phyloP scores from a whole-genome alignment of 1,284 basidiomycete genomes.

The Sanguinoderma infundibulare region DNA sequence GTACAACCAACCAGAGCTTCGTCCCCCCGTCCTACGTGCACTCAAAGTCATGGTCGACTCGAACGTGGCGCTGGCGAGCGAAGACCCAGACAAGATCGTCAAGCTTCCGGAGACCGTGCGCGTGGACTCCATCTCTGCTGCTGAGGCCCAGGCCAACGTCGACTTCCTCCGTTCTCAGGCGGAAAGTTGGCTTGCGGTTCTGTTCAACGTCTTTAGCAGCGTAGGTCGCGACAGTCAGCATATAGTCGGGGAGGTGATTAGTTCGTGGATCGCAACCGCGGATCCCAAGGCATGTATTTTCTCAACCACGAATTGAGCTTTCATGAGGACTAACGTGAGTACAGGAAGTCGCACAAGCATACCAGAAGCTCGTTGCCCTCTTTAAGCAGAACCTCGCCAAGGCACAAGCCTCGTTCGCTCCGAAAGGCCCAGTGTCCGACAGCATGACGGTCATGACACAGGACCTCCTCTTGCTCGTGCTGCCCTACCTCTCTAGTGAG shows the following conservation, averaged over 20 bases:
- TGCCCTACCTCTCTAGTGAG: conserved; percentile 72
- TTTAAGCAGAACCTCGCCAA: conserved; percentile 73
- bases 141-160: conserved; percentile 73
- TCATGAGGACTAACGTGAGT: neutral
- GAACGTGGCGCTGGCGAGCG: conserved; percentile 53
- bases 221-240: conserved; percentile 78
- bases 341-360: conserved; percentile 82
- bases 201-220: conserved; percentile 97
- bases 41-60: conserved; percentile 84
- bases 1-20: conserved; percentile 86
- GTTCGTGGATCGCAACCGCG: conserved; percentile 86
- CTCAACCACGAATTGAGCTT: neutral
- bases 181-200: conserved; percentile 92
- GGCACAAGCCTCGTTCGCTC: conserved; percentile 36
- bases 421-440: conserved; percentile 42
- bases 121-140: conserved; percentile 46
- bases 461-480: conserved; percentile 87
- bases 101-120: conserved; percentile 39
- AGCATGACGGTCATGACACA: conserved; percentile 81
- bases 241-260: conserved; percentile 89
- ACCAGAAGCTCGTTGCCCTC: conserved; percentile 78
- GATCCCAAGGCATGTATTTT: conserved; percentile 57
- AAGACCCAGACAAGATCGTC: conserved; percentile 32
- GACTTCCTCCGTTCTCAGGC: conserved; percentile 78
- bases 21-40: conserved; percentile 82